These are phyloP conservation scores for Sarocladium strictum DNA, from an alignment of 2,329 filamentous ascomycete genomes.

Conservation along the genomic window DNA sequence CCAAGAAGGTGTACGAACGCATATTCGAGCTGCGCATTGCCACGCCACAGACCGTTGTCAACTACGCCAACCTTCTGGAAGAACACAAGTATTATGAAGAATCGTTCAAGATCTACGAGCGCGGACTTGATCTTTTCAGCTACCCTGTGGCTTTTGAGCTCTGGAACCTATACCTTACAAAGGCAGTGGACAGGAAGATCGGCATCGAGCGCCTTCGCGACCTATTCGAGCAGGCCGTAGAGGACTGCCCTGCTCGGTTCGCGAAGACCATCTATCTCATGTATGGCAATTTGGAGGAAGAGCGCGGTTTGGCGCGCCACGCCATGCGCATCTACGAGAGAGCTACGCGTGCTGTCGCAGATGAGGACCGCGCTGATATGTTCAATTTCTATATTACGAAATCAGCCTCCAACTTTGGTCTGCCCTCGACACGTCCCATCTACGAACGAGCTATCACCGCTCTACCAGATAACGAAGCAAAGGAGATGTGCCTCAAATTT, in stretches of 20 bases:
- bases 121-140: slow-evolving; percentile 94
- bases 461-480: slow-evolving; percentile 87
- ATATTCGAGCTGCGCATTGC: slow-evolving; percentile 98
- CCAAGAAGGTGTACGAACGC: slow-evolving; percentile 87
- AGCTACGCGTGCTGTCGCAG: slow-evolving; percentile 86
- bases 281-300: slow-evolving; percentile 97
- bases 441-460: slow-evolving; percentile 94
- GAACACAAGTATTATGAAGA: slow-evolving; percentile 95
- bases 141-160: slow-evolving; percentile 97
- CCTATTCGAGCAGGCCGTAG: slow-evolving; percentile 93
- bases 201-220: slow-evolving; percentile 90
- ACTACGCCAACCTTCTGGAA: slow-evolving; percentile 92
- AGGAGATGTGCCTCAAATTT: slow-evolving; percentile 98
- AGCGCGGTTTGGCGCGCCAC: slow-evolving; percentile 86
- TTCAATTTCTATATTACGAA: slow-evolving; percentile 99
- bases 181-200: slow-evolving; percentile 93
- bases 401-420: slow-evolving; percentile 93
- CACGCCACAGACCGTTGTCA: slow-evolving; percentile 96
- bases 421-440: slow-evolving; percentile 89
- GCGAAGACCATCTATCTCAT: slow-evolving; percentile 95
- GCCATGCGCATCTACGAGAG: slow-evolving; percentile 99
- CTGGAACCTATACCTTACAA: slow-evolving; percentile 97
- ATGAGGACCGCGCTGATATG: slow-evolving; percentile 94
- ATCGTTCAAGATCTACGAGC: slow-evolving; percentile 95
- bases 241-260: slow-evolving; percentile 91